Percentiles rank a stretch among this genome's conserved stretches.
Evolutionary conservation across 495 filamentous ascomycete genomes (phyloP).

Genomic region (Achaetomiella virescens): DNA sequence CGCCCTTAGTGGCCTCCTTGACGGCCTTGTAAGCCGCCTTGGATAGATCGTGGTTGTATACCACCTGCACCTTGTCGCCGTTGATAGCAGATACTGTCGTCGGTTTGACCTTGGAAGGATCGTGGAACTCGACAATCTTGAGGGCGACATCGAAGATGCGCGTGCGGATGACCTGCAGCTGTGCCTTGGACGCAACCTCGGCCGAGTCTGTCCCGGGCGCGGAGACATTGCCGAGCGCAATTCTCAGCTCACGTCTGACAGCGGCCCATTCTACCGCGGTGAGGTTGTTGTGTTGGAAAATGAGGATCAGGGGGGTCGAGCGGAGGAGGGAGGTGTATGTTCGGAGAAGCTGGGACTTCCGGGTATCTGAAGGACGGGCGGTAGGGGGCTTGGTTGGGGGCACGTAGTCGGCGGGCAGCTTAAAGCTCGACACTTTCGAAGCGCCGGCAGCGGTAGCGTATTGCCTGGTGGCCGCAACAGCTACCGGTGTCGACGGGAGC

Average conservation of each 20-base stretch:
- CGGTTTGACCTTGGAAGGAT: slow-evolving; percentile 42
- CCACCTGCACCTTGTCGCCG: slow-evolving; percentile 37
- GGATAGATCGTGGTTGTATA: slow-evolving; percentile 69
- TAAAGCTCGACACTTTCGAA: slow-evolving; percentile 35
- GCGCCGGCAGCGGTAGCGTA: slow-evolving; percentile 37
- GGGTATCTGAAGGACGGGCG: slow-evolving; percentile 73
- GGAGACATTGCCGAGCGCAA: slow-evolving; percentile 58
- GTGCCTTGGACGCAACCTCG: slow-evolving; percentile 47
- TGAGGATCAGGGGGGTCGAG: slow-evolving; percentile 77
- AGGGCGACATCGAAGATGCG: slow-evolving; percentile 81
- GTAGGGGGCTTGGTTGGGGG: slow-evolving; percentile 81
- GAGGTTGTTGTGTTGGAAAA: slow-evolving; percentile 97
- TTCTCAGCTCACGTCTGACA: slow-evolving; percentile 72
- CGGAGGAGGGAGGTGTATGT: slow-evolving; percentile 90
- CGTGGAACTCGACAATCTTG: slow-evolving; percentile 79
- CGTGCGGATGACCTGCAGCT: slow-evolving; percentile 78
- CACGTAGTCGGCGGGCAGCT: slow-evolving; percentile 48
- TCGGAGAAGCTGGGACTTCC: slow-evolving; percentile 91
- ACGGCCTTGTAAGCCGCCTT: slow-evolving; percentile 58
- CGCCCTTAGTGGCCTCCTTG: slow-evolving; percentile 42
- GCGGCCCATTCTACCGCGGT: slow-evolving; percentile 80
- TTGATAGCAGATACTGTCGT: slow-evolving; percentile 16
- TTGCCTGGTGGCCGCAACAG: slow-evolving; percentile 20
- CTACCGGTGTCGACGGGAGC: slow-evolving; percentile 13
- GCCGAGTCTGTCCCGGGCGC: background rate